Evolutionary conservation across 2,329 filamentous ascomycete species (phyloP).

Genomic region (Diaporthe sp.): DNA sequence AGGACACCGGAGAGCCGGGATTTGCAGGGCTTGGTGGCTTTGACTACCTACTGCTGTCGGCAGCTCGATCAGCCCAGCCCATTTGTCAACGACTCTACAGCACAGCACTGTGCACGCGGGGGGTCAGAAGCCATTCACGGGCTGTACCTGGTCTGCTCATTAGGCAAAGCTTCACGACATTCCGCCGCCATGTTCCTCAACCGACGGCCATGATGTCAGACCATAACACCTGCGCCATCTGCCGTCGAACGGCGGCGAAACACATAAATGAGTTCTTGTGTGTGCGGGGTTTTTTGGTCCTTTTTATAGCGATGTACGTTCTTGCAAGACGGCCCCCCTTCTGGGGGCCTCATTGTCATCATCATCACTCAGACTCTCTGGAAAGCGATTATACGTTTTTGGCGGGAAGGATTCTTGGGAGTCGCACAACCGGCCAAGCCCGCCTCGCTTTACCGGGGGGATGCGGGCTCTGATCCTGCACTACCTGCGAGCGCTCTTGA

Average conservation of each 20-base stretch:
- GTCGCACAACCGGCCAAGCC: neutral
- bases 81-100: neutral
- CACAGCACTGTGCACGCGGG: neutral
- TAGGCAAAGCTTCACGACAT: neutral
- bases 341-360: neutral
- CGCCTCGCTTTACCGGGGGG: neutral
- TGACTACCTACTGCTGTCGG: neutral
- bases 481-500: neutral
- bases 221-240: no score
- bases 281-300: neutral
- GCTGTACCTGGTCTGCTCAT: neutral
- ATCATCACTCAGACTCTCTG: constrained; percentile 5
- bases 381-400: neutral
- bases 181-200: neutral
- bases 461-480: constrained; percentile 2
- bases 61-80: constrained; percentile 2
- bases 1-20: neutral
- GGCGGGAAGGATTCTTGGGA: neutral
- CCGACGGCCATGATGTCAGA: neutral
- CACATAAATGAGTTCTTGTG: neutral
- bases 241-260: neutral
- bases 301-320: neutral
- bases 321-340: neutral
- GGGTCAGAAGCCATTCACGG: neutral
- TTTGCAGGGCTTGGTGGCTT: neutral